Evolutionary conservation across 768 basidiomycete genomes (phyloP).

Genomic region (Lactarius hengduanensis): DNA sequence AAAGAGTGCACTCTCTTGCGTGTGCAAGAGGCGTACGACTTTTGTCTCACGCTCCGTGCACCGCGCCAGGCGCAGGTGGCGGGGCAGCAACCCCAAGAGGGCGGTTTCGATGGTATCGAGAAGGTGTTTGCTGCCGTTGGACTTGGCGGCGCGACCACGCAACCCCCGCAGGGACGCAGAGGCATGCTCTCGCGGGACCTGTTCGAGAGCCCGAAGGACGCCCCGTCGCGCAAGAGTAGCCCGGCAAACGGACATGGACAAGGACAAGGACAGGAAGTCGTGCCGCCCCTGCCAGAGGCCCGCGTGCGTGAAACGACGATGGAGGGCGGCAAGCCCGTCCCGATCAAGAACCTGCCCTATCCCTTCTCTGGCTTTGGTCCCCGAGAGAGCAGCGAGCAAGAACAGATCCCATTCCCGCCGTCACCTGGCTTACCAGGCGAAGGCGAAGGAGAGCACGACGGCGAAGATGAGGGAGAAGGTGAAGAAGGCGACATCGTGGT

Average conservation of each 20-base stretch:
- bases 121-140: slow-evolving; percentile 58
- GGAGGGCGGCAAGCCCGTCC: slow-evolving; percentile 49
- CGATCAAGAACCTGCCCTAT: slow-evolving; percentile 60
- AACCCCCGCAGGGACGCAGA: slow-evolving; percentile 51
- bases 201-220: slow-evolving; percentile 53
- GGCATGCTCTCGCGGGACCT: slow-evolving; percentile 62
- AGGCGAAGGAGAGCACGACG: slow-evolving; percentile 30
- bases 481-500: slow-evolving; percentile 34
- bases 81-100: slow-evolving; percentile 28
- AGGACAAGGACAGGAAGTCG: slow-evolving; percentile 2
- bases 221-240: slow-evolving; percentile 30
- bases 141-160: slow-evolving; percentile 41
- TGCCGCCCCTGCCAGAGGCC: slow-evolving; percentile 38
- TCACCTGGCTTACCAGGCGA: slow-evolving; percentile 48
- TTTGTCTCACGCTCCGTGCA: slow-evolving; percentile 58
- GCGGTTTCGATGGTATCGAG: slow-evolving; percentile 54
- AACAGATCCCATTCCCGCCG: slow-evolving; percentile 75
- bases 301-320: slow-evolving; percentile 33
- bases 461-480: slow-evolving; percentile 32
- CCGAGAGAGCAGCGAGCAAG: slow-evolving; percentile 51
- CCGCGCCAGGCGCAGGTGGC: slow-evolving; percentile 36
- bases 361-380: slow-evolving; percentile 65
- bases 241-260: slow-evolving; percentile 29
- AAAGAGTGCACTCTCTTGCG: slow-evolving; percentile 65
- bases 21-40: slow-evolving; percentile 77